Base-by-base conservation (phyloP, 441 rosid genomes). In the Mallotus repandus region DNA sequence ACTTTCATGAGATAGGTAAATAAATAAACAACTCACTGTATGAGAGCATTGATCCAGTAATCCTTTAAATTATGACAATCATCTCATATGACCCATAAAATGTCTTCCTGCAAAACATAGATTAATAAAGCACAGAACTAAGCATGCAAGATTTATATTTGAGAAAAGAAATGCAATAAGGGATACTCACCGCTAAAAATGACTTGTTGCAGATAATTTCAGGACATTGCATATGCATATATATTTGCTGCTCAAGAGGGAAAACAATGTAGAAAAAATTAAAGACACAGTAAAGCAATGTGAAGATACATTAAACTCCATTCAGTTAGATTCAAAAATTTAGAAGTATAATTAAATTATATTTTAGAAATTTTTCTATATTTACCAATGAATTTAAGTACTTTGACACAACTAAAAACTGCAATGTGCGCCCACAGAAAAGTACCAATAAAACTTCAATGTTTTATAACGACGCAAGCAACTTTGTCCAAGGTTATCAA, bases 141-240 rank as follows among this genome's bases (percentile, higher is more conserved):
- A 55, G 35, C 52, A 69, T 53, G 21, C 10, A 46, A 78, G 35
- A 57, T 54, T 70, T 48, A 74, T 29, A 60, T 61, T 41, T 48
- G 32, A n/a, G 35, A 21, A 32, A 55, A 38, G 60, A 73, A 60
- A 56, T 15, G 32, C 14, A 73, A 48, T 54, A 41, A 12, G 52
- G 65, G 52, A 71, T 46, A 32, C 86, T 87, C 80, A 87, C 90
- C 89, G 18, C n/a, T 68, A 53, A 46, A 74, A 81, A 71, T 55
- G 62, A 69, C 59, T 69, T 58, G 43, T 72, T 41, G 74, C 76
- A 72, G 69, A 80, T 50, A 67, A 74, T 77, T 83, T 88, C 84
- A 87, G 62, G 91, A 83, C 77, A 84, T 82, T 54, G 88, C 79
- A 80, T 89, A 90, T 3, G 86, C 81, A 74, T 81, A 86, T 63